A percentile compares a stretch with the other conserved stretches of the same genome.
Evolutionary conservation across 768 basidiomycete genomes (phyloP).

Genomic region (Multifurca ochricompacta): DNA sequence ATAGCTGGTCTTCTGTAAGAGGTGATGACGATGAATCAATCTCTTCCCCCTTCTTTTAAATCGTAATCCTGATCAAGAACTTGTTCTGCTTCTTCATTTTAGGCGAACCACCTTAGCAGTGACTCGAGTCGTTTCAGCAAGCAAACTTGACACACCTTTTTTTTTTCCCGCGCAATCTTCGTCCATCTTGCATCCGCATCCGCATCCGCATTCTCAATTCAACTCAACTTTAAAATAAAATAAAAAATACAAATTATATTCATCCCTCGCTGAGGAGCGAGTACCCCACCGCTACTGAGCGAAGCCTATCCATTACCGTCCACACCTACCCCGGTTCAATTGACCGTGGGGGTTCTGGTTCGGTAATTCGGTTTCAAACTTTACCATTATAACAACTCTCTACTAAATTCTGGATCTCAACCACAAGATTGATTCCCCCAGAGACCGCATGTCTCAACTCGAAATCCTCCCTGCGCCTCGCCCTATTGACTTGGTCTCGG

Average conservation of each 20-base stretch:
- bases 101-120: conserved; percentile 80
- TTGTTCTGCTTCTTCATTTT: conserved; percentile 19
- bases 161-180: background rate
- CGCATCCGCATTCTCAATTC: conserved; percentile 24
- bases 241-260: too few species aligned
- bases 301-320: conserved; percentile 42
- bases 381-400: conserved; percentile 18
- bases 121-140: conserved; percentile 19
- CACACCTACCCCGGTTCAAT: conserved; percentile 47
- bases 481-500: conserved; percentile 28
- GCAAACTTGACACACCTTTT: too few species aligned
- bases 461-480: conserved; percentile 37
- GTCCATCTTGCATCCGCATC: conserved; percentile 9
- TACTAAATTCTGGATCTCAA: conserved; percentile 11
- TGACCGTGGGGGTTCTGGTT: conserved; percentile 72
- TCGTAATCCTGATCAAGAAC: background rate
- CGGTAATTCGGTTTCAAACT: conserved; percentile 47
- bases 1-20: conserved; percentile 74
- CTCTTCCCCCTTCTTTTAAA: background rate
- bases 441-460: conserved; percentile 46
- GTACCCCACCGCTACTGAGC: conserved; percentile 54
- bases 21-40: conserved; percentile 33
- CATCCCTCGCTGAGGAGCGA: conserved; percentile 63
- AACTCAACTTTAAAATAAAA: conserved; percentile 25
- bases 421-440: background rate